Evolutionary conservation across 331 rosid species (phyloP).

Genomic region (Pyracantha coccinea): DNA sequence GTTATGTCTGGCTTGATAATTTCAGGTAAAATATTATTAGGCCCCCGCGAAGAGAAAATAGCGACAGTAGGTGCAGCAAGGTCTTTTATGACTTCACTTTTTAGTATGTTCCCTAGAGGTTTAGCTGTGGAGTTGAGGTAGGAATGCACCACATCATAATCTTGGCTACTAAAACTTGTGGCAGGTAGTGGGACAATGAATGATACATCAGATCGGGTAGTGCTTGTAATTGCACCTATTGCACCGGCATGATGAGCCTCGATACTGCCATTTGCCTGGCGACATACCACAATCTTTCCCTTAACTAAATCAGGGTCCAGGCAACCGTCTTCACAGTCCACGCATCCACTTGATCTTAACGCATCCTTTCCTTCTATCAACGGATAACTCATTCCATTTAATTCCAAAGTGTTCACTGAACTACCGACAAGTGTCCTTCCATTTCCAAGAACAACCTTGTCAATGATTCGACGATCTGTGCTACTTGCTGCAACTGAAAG

Average conservation of each 20-base stretch:
- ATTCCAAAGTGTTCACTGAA: slow-evolving; percentile 1
- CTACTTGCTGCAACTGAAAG: slow-evolving; percentile 21
- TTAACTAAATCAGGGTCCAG: slow-evolving; percentile 1
- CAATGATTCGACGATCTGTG: slow-evolving; percentile 16
- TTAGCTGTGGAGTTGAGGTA: neutral
- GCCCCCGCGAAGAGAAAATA: slow-evolving; percentile 19
- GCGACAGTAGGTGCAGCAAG: slow-evolving; percentile 2
- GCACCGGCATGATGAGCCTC: neutral
- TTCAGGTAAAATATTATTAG: slow-evolving; percentile 3
- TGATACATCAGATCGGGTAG: neutral
- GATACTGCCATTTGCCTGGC: no score
- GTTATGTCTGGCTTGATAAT: slow-evolving; percentile 36
- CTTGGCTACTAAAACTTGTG: neutral
- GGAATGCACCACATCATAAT: neutral
- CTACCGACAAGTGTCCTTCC: slow-evolving; percentile 2
- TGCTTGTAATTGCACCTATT: neutral
- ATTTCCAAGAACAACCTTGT: slow-evolving; percentile 30
- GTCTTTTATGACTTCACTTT: slow-evolving; percentile 6
- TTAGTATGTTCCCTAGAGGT: slow-evolving; percentile 16
- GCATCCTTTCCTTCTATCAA: neutral
- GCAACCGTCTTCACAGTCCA: neutral
- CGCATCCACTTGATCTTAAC: neutral
- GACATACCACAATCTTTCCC: slow-evolving; percentile 22
- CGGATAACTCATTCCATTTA: slow-evolving; percentile 20
- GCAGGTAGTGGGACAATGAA: slow-evolving; percentile 1